These are phyloP conservation scores for Fusarium torreyae DNA, from an alignment of 2,329 filamentous ascomycete genomes.

Conservation along the genomic window DNA sequence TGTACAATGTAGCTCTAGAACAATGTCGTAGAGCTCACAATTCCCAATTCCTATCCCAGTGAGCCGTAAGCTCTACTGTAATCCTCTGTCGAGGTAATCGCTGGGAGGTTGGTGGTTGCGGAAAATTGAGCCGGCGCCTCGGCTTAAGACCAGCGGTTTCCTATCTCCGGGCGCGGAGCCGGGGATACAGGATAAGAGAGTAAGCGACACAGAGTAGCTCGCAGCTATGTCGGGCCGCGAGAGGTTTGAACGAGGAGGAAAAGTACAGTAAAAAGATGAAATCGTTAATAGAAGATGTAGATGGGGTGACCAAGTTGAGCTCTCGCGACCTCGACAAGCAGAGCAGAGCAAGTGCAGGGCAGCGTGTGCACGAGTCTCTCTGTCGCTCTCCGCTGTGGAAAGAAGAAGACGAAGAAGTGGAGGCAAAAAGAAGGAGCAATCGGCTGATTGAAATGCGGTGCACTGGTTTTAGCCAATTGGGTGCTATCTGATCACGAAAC, in stretches of 20 bases:
- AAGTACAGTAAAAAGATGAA: constrained; percentile 5
- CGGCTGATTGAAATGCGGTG: constrained; percentile 47
- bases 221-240: constrained; percentile 50
- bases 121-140: constrained; percentile 48
- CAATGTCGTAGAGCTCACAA: constrained; percentile 9
- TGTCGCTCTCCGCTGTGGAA: constrained; percentile 37
- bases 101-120: constrained; percentile 41
- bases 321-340: constrained; percentile 52
- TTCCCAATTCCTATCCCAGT: constrained; percentile 24
- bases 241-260: constrained; percentile 32
- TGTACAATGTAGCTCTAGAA: constrained; percentile 12
- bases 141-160: constrained; percentile 44
- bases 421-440: constrained; percentile 46
- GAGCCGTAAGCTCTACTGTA: constrained; percentile 36
- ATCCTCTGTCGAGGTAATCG: constrained; percentile 36
- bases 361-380: constrained; percentile 39
- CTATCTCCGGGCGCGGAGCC: constrained; percentile 40
- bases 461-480: constrained; percentile 41
- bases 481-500: constrained; percentile 44
- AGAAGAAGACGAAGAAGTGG: constrained; percentile 40
- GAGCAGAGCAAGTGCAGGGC: constrained; percentile 33
- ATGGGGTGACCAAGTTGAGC: constrained; percentile 33
- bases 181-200: constrained; percentile 29
- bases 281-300: constrained; percentile 12
- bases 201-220: constrained; percentile 33